Evolutionary conservation across 306 rosid species (phyloP).

Genomic region (Cicer bijugum): DNA sequence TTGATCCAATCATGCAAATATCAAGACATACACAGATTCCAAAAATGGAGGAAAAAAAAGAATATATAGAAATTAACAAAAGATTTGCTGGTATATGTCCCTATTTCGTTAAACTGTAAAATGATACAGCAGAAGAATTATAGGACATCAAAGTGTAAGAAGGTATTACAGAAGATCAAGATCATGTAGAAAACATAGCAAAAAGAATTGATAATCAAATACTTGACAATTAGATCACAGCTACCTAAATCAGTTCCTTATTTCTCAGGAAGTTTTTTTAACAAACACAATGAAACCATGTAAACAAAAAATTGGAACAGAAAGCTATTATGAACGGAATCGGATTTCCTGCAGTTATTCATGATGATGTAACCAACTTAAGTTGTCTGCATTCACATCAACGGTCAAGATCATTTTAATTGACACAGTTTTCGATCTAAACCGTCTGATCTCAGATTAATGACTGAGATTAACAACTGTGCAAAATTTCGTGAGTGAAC

Average conservation of each 20-base stretch:
- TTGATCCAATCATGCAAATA: constrained; percentile 39
- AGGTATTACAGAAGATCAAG: constrained; percentile 26
- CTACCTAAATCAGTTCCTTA: constrained; percentile 49
- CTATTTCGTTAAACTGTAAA: constrained; percentile 35
- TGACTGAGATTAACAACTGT: too few relatives aligned
- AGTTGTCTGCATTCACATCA: too few relatives aligned
- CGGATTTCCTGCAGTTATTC: too few relatives aligned
- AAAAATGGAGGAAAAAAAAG: not conserved
- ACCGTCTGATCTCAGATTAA: too few relatives aligned
- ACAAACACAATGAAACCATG: constrained; percentile 24
- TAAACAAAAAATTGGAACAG: constrained; percentile 1
- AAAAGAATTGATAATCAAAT: constrained; percentile 46
- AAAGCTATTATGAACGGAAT: constrained; percentile 10
- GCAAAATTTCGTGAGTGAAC: too few relatives aligned
- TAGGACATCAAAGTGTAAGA: constrained; percentile 32
- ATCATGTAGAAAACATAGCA: constrained; percentile 12
- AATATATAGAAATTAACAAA: not conserved
- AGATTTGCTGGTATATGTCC: constrained; percentile 22
- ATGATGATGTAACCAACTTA: too few relatives aligned
- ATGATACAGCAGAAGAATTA: constrained; percentile 43
- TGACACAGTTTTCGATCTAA: too few relatives aligned
- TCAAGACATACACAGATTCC: constrained; percentile 16
- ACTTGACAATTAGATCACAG: constrained; percentile 45
- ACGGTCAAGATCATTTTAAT: too few relatives aligned
- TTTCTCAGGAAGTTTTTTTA: not conserved